These are phyloP conservation scores for Cladophialophora yegresii DNA, from an alignment of 2,329 filamentous ascomycete species.

Conservation along the genomic window DNA sequence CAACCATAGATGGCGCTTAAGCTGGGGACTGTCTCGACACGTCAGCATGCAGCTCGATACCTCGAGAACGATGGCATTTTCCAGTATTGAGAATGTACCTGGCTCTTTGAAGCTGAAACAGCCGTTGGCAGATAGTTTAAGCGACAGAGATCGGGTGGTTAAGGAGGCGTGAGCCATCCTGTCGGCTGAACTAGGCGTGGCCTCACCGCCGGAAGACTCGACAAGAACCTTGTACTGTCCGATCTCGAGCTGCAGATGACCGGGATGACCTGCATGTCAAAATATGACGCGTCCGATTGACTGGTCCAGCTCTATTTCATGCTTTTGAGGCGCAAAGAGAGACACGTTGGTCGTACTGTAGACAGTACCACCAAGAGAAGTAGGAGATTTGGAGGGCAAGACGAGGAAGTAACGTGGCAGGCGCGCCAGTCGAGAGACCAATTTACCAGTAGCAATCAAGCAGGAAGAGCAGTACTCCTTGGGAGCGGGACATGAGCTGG, in stretches of 20 bases:
- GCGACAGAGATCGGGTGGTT: slow-evolving; percentile 24
- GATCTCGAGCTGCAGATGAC: slow-evolving; percentile 29
- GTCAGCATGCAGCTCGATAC: slow-evolving; percentile 16
- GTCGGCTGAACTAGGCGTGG: slow-evolving; percentile 8
- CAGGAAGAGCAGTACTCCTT: neutral
- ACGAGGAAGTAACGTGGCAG: slow-evolving; percentile 19
- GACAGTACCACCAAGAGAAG: slow-evolving; percentile 8
- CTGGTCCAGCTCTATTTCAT: slow-evolving; percentile 26
- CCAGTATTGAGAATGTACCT: slow-evolving; percentile 17
- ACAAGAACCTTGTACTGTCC: slow-evolving; percentile 26
- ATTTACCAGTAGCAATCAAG: neutral
- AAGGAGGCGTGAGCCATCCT: slow-evolving; percentile 27
- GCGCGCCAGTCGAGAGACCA: neutral
- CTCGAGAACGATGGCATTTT: neutral
- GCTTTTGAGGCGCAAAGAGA: neutral
- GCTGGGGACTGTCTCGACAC: slow-evolving; percentile 15
- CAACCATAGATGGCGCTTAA: slow-evolving; percentile 17
- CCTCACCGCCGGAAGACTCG: slow-evolving; percentile 22
- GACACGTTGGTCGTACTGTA: slow-evolving; percentile 1
- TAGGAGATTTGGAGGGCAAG: slow-evolving; percentile 13
- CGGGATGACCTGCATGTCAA: slow-evolving; percentile 32
- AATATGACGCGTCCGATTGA: slow-evolving; percentile 9
- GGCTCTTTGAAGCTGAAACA: slow-evolving; percentile 20
- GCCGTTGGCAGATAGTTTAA: slow-evolving; percentile 30
- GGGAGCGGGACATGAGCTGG: slow-evolving; percentile 10